Base-by-base conservation (phyloP, 1,284 basidiomycete species). In the Hypsizygus ulmarius region DNA sequence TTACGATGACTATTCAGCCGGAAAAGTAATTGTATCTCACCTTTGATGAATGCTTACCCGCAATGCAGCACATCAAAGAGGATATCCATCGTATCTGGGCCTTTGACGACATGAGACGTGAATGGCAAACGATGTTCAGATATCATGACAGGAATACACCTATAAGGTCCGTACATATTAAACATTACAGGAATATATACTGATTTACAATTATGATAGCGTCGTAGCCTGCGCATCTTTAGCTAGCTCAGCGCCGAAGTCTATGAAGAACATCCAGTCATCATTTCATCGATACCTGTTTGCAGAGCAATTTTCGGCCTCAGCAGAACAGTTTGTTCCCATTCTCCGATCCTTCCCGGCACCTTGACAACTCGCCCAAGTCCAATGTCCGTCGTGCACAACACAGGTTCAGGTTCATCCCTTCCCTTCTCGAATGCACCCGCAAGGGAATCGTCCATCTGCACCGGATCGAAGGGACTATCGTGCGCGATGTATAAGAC, bases 371-470 rank as follows among this genome's bases (percentile, higher is more conserved):
- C 47, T 15, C 56, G 51, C 8, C 53, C 52, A 12, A 65, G 50
- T 3, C 64, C 65, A 3, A 65, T 53, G 43, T 62, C 61, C 10
- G 56, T 61, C 39, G 61, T 61, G 37, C 63, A 65, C 33, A 65
- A 42, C n/a, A 65, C 57, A 28, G 43, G 52, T 37, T 56, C 47
- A 25, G 32, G 45, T 47, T 49, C 54, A 5, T 52, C 53, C 12
- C 51, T 47, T 28, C 43, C 52, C 28, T 47, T 51, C 37, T 45
- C 52, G 35, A 44, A 53, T 9, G 49, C 57, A 32, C 57, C 66
- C 55, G 50, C 65, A 57, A 62, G 63, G 39, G 49, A 54, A 19
- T 75, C 68, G 16, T 70, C 67, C 73, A 77, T 73, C n/a, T 34
- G 47, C 1, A 50, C 50, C 0, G 55, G 54, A 43, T 71, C 64